Evolutionary conservation across 176 grass and related monocot species (phyloP).

Genomic region (Triticum turgidum): DNA sequence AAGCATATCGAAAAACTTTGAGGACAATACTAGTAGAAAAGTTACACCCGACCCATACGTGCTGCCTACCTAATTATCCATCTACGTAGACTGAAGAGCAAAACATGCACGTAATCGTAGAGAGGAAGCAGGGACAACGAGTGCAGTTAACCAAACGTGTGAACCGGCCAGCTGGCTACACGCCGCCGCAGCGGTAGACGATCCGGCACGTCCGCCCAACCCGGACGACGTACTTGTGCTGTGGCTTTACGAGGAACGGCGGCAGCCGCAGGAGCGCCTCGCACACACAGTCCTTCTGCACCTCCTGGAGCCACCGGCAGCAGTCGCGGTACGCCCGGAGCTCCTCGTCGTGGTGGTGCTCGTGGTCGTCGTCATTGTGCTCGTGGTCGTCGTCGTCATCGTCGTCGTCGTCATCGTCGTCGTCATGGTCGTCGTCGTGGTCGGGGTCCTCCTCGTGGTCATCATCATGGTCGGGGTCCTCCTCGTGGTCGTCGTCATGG

Average conservation of each 20-base stretch:
- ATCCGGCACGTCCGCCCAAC: slow-evolving; percentile 59
- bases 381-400: background rate
- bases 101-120: slow-evolving; percentile 18
- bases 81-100: slow-evolving; percentile 33
- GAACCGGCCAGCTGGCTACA: slow-evolving; percentile 27
- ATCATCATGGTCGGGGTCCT: slow-evolving; percentile 4
- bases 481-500: slow-evolving; percentile 26
- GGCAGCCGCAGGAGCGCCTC: slow-evolving; percentile 70
- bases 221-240: slow-evolving; percentile 67
- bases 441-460: background rate
- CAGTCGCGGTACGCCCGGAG: slow-evolving; percentile 60
- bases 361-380: background rate
- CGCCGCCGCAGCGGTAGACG: slow-evolving; percentile 60
- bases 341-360: slow-evolving; percentile 44
- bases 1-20: slow-evolving; percentile 9
- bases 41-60: background rate
- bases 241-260: slow-evolving; percentile 68
- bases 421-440: slow-evolving; percentile 25
- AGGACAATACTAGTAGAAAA: slow-evolving; percentile 30
- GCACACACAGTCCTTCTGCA: slow-evolving; percentile 82
- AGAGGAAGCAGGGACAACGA: slow-evolving; percentile 3
- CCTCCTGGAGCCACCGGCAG: slow-evolving; percentile 78
- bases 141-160: background rate
- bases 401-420: slow-evolving; percentile 6
- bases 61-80: slow-evolving; percentile 21